phyloP scores from a whole-genome alignment of 352 stramenopile species.

The Phytophthora cactorum region DNA sequence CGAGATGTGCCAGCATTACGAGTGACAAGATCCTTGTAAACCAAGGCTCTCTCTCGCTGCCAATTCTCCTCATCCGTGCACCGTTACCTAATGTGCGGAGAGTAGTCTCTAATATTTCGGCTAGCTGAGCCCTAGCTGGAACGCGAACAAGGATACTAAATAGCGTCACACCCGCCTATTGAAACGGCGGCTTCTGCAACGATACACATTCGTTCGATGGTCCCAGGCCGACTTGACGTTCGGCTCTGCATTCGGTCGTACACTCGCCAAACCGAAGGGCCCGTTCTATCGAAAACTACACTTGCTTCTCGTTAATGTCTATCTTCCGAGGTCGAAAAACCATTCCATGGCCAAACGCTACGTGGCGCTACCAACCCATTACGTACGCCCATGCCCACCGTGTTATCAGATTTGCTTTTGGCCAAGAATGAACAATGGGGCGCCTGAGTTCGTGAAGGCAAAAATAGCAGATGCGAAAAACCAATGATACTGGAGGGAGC shows the following conservation, averaged over 20 bases:
- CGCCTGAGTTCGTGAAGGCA: background rate
- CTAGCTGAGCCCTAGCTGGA: conserved; percentile 18
- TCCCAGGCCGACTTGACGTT: conserved; percentile 3
- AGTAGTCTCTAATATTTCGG: conserved; percentile 12
- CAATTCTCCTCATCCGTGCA: conserved; percentile 14
- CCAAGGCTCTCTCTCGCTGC: conserved; percentile 7
- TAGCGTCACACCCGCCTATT: background rate
- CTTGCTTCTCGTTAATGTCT: background rate
- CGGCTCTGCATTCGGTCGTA: background rate
- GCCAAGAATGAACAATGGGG: conserved; percentile 1
- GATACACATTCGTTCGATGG: conserved; percentile 15
- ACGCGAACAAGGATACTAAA: conserved; percentile 9
- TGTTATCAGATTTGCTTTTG: conserved; percentile 23
- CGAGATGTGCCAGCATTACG: no score
- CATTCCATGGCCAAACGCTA: conserved; percentile 23
- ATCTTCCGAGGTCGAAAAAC: conserved; percentile 7
- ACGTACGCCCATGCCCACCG: conserved; percentile 13
- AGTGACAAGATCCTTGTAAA: background rate
- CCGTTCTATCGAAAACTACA: conserved; percentile 3
- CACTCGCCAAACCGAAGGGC: background rate
- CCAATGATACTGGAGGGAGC: conserved; percentile 4
- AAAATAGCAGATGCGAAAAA: conserved; percentile 1
- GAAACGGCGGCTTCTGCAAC: conserved; percentile 29
- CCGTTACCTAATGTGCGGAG: conserved; percentile 17
- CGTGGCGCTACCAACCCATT: conserved; percentile 33